Percentiles rank a stretch among this genome's conserved stretches.
Evolutionary conservation across 2,329 filamentous ascomycete genomes (phyloP).

Genomic region (Calycina marina): DNA sequence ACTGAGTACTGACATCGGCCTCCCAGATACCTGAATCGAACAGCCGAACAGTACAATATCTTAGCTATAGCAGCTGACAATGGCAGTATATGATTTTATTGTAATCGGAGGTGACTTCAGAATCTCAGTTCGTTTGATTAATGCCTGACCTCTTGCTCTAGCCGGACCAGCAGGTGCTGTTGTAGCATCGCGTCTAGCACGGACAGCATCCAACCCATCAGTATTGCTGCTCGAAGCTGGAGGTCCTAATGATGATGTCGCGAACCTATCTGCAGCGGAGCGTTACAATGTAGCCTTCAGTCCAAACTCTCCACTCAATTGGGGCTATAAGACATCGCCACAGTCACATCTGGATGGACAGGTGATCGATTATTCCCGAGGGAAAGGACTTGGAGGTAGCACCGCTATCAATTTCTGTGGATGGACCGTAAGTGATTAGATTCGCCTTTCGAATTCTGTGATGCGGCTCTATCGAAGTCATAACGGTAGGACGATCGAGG

Average conservation of each 20-base stretch:
- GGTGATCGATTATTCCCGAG: slow-evolving; percentile 21
- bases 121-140: not conserved
- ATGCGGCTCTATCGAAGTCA: too few species aligned
- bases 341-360: slow-evolving; percentile 15
- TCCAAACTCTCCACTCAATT: slow-evolving; percentile 16
- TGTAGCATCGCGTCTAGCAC: slow-evolving; percentile 37
- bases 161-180: slow-evolving; percentile 46
- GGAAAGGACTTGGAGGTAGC: slow-evolving; percentile 25
- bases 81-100: too few species aligned
- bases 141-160: slow-evolving; percentile 15
- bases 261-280: slow-evolving; percentile 36
- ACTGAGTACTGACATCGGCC: too few species aligned
- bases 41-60: too few species aligned
- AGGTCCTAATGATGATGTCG: slow-evolving; percentile 28
- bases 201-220: slow-evolving; percentile 29
- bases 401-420: slow-evolving; percentile 28
- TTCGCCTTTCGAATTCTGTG: too few species aligned
- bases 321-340: slow-evolving; percentile 17
- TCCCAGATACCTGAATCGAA: too few species aligned
- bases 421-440: too few species aligned
- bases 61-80: too few species aligned
- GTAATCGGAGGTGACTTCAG: not conserved
- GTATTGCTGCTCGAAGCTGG: slow-evolving; percentile 50
- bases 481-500: too few species aligned
- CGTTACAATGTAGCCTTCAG: slow-evolving; percentile 34